phyloP scores from a whole-genome alignment of 2,329 filamentous ascomycete species.

The Talaromyces verruculosus region DNA sequence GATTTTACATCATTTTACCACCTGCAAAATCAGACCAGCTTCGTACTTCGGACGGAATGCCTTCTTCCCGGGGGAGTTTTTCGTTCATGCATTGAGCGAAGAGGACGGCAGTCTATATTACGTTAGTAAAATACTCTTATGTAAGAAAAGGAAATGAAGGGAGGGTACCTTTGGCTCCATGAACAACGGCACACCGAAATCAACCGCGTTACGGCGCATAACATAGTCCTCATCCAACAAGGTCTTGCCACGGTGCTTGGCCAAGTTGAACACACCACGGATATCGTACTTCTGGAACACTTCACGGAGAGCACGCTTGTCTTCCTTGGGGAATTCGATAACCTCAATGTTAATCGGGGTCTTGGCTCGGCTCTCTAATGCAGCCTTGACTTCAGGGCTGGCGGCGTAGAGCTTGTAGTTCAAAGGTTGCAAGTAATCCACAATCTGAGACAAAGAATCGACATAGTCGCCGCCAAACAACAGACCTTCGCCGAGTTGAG shows the following conservation, averaged over 20 bases:
- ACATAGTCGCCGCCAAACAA: constrained; percentile 84
- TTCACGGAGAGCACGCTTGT: constrained; percentile 91
- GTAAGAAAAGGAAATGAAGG: background rate
- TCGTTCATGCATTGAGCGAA: constrained; percentile 96
- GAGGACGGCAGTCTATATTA: constrained; percentile 77
- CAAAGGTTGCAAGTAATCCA: constrained; percentile 82
- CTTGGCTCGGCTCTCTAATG: constrained; percentile 72
- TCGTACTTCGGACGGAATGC: constrained; percentile 86
- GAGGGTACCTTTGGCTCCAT: constrained; percentile 91
- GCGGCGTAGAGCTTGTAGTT: constrained; percentile 94
- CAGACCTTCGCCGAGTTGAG: constrained; percentile 90
- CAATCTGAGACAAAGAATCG: constrained; percentile 71
- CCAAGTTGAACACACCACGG: constrained; percentile 91
- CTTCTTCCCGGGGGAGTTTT: constrained; percentile 86
- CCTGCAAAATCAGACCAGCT: constrained; percentile 96
- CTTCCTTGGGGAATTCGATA: constrained; percentile 93
- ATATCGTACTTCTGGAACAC: constrained; percentile 98
- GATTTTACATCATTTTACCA: constrained; percentile 52
- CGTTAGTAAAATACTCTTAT: background rate
- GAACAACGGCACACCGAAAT: constrained; percentile 96
- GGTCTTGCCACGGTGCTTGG: constrained; percentile 77
- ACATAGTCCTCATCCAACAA: constrained; percentile 93
- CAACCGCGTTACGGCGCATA: constrained; percentile 96
- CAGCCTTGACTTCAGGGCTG: constrained; percentile 74
- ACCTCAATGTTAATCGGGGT: constrained; percentile 70